phyloP scores from a whole-genome alignment of 139 green algal genomes.

The Pedinophyceae sp. region DNA sequence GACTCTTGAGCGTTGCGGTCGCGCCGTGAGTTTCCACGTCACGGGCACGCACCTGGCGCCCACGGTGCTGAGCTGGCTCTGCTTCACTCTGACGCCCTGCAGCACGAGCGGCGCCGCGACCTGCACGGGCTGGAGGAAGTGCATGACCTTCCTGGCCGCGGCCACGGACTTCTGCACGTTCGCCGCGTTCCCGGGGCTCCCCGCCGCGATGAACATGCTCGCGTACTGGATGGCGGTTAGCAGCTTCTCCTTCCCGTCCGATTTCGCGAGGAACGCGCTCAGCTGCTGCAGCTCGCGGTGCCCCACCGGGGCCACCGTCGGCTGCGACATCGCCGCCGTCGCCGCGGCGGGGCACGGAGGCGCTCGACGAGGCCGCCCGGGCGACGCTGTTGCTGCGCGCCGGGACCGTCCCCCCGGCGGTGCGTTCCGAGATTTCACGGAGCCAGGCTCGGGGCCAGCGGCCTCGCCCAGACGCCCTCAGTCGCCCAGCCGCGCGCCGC shows the following conservation, averaged over 20 bases:
- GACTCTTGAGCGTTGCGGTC: background rate
- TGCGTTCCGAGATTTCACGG: too few species aligned
- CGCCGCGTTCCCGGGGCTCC: slow-evolving; percentile 62
- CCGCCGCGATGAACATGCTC: slow-evolving; percentile 71
- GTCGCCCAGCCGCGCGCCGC: too few species aligned
- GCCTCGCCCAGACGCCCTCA: too few species aligned
- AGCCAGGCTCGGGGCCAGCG: too few species aligned
- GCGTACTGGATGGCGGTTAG: slow-evolving; percentile 61
- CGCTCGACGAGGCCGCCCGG: too few species aligned
- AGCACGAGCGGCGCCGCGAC: background rate
- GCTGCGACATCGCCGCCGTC: too few species aligned
- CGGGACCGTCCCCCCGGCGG: too few species aligned
- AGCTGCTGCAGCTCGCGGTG: slow-evolving; percentile 47
- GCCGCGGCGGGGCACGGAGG: too few species aligned
- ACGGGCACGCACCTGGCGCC: slow-evolving; percentile 15
- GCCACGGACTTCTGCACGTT: slow-evolving; percentile 76
- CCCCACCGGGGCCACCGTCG: too few species aligned
- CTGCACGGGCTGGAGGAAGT: slow-evolving; percentile 50
- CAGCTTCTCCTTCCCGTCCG: slow-evolving; percentile 87
- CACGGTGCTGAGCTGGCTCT: background rate
- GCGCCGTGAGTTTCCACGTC: background rate
- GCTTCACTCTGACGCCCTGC: background rate
- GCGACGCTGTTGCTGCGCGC: too few species aligned
- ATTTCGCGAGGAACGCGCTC: slow-evolving; percentile 68
- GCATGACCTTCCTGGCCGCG: slow-evolving; percentile 75